phyloP scores from a whole-genome alignment of 345 rosid genomes.

The thale cress (Arabidopsis thaliana) region TAIR10.1 NC_003076.8:17546001-17546500 shows the following conservation, averaged over 20 bases:
- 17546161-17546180: neutral
- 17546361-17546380: slow-evolving; percentile 38
- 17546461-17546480: slow-evolving; percentile 29
- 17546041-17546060: neutral
- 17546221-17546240: neutral
- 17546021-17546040: neutral
- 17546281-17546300: slow-evolving; percentile 17
- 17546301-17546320: slow-evolving; percentile 42
- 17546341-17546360: slow-evolving; percentile 43
- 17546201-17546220: too few species aligned
- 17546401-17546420: slow-evolving; percentile 40
- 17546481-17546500: slow-evolving; percentile 38
- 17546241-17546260: neutral
- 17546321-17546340: slow-evolving; percentile 45
- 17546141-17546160: neutral
- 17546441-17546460: slow-evolving; percentile 49
- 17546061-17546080: too few species aligned
- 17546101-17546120: neutral
- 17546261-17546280: neutral
- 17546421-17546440: slow-evolving; percentile 48
- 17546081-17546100: neutral
- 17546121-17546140: neutral
- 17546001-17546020: too few species aligned
- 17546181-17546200: neutral
- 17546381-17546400: slow-evolving; percentile 57